Conservation (phyloP, 164 flowering plant species). For the Litsea cubeba region DNA sequence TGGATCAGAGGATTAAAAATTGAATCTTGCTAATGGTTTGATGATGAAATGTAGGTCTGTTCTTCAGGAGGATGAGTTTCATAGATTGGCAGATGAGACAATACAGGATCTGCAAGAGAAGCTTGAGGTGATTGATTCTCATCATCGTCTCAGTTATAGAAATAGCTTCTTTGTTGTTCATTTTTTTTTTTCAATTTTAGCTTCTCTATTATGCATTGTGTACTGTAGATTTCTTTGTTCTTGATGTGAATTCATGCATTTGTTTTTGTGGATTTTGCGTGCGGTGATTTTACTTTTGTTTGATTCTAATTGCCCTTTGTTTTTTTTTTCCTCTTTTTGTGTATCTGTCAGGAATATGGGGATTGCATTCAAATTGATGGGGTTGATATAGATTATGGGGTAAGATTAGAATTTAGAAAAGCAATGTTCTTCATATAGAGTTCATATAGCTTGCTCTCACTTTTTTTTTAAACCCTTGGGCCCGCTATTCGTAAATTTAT, state of each 20-base stretch:
- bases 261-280: too few species aligned
- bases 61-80: slow-evolving; percentile 77
- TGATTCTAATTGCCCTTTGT: too few species aligned
- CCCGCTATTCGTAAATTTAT: too few species aligned
- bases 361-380: slow-evolving; percentile 82
- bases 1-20: too few species aligned
- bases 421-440: too few species aligned
- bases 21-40: neutral
- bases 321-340: neutral
- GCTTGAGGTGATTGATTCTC: slow-evolving; percentile 54
- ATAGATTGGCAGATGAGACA: slow-evolving; percentile 68
- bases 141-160: neutral
- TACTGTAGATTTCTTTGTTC: neutral
- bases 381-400: slow-evolving; percentile 90
- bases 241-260: neutral
- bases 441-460: too few species aligned
- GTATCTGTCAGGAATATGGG: slow-evolving; percentile 76
- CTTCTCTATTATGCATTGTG: neutral
- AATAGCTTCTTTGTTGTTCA: too few species aligned
- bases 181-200: too few species aligned
- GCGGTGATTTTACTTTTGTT: neutral
- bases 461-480: too few species aligned
- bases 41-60: slow-evolving; percentile 41
- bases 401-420: slow-evolving; percentile 22
- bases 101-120: slow-evolving; percentile 72